Conservation (phyloP, 768 basidiomycete species). For the Boletus patriciae region DNA sequence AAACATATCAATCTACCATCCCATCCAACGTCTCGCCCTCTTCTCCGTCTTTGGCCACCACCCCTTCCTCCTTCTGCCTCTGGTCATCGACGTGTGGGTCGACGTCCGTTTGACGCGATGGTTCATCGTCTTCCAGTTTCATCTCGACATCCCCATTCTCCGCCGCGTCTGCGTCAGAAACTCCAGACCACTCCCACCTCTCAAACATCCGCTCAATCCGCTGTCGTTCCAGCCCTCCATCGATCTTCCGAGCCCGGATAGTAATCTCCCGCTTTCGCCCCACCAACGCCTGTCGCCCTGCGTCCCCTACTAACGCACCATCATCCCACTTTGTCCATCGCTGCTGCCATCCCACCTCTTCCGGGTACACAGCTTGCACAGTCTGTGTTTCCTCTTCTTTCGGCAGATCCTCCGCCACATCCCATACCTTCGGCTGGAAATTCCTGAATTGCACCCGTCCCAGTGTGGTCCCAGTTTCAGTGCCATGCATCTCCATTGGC, state of each 20-base stretch:
- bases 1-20: conserved; percentile 18
- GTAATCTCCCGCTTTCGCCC: conserved; percentile 48
- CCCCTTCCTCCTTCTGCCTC: conserved; percentile 8
- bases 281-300: conserved; percentile 39
- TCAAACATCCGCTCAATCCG: conserved; percentile 68
- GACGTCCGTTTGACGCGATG: conserved; percentile 5
- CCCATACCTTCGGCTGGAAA: conserved; percentile 71
- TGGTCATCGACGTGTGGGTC: conserved; percentile 2
- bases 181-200: conserved; percentile 58
- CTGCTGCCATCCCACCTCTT: conserved; percentile 44
- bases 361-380: conserved; percentile 42
- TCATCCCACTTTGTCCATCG: conserved; percentile 42
- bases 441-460: conserved; percentile 50
- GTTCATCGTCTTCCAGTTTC: conserved; percentile 24
- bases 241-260: conserved; percentile 57
- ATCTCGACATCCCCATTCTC: conserved; percentile 30
- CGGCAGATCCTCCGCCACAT: conserved; percentile 44
- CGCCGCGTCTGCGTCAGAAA: conserved; percentile 1
- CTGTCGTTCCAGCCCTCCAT: conserved; percentile 64
- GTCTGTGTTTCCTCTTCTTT: conserved; percentile 42
- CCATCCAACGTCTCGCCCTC: conserved; percentile 2
- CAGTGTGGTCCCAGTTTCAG: conserved; percentile 14
- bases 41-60: background rate
- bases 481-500: conserved; percentile 16
- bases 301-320: conserved; percentile 29